These are phyloP conservation scores for Neoarthrinium moseri DNA, from an alignment of 2,329 filamentous ascomycete species.

Conservation along the genomic window DNA sequence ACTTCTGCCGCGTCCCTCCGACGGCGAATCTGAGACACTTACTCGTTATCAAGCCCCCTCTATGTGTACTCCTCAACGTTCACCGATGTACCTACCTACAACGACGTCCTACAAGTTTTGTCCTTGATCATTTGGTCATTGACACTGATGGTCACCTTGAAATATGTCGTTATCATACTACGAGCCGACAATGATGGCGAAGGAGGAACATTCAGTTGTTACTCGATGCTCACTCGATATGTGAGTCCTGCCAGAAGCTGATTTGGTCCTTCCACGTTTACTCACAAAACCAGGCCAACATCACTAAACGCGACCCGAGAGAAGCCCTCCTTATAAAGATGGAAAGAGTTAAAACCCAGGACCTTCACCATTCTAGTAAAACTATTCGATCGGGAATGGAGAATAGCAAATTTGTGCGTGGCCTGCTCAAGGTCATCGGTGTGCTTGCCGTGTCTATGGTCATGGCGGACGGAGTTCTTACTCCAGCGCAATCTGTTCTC, in stretches of 20 bases:
- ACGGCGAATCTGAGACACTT: not conserved
- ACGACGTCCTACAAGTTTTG: constrained; percentile 62
- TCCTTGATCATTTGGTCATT: constrained; percentile 70
- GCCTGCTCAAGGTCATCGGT: constrained; percentile 58
- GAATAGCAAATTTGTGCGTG: constrained; percentile 48
- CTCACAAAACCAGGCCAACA: constrained; percentile 44
- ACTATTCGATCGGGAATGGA: constrained; percentile 58
- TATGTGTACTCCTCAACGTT: constrained; percentile 73
- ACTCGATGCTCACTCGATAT: constrained; percentile 62
- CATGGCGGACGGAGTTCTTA: constrained; percentile 64
- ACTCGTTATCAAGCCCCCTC: constrained; percentile 51
- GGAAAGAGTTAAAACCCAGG: constrained; percentile 55
- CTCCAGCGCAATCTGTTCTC: constrained; percentile 68
- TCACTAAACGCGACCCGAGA: constrained; percentile 58
- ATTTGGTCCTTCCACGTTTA: constrained; percentile 5
- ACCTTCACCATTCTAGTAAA: constrained; percentile 51
- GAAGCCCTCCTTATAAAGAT: constrained; percentile 55
- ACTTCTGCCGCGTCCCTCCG: not conserved
- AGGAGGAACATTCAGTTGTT: constrained; percentile 68
- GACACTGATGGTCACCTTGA: constrained; percentile 67
- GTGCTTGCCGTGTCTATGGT: constrained; percentile 68
- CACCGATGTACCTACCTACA: constrained; percentile 48
- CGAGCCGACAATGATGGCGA: constrained; percentile 69
- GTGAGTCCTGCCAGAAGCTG: constrained; percentile 27
- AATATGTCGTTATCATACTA: constrained; percentile 67